Conservation (phyloP, 805 yeast species). For the Lachancea nothofagi region DNA sequence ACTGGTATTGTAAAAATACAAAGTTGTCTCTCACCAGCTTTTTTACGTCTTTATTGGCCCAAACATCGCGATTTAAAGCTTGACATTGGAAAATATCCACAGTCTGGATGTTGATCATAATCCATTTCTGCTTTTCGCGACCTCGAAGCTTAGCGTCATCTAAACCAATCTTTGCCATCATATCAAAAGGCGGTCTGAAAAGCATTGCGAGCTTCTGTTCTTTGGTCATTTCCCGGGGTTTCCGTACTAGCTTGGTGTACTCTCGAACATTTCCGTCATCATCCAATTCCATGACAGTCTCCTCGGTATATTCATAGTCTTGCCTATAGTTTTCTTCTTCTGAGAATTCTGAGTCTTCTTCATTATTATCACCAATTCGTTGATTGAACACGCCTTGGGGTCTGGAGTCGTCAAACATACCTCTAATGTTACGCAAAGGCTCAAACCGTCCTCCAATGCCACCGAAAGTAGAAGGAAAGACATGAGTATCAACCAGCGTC, state of each 20-base stretch:
- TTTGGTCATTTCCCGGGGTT: conserved; percentile 23
- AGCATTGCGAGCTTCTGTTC: conserved; percentile 65
- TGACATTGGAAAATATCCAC: conserved; percentile 82
- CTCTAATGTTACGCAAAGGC: conserved; percentile 21
- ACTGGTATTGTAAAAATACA: conserved; percentile 78
- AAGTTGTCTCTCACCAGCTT: conserved; percentile 60
- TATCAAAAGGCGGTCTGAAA: conserved; percentile 91
- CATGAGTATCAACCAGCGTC: conserved; percentile 47
- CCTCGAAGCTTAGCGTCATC: conserved; percentile 71
- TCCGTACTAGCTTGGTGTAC: conserved; percentile 26
- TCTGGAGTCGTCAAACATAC: conserved; percentile 33
- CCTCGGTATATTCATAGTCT: conserved; percentile 31
- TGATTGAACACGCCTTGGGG: conserved; percentile 37
- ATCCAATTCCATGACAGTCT: conserved; percentile 29
- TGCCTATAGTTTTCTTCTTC: conserved; percentile 35
- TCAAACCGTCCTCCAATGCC: conserved; percentile 36
- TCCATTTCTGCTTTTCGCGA: conserved; percentile 60
- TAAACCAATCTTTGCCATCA: conserved; percentile 62
- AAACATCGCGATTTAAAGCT: conserved; percentile 84
- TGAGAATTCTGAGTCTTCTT: conserved; percentile 35
- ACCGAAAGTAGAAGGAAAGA: conserved; percentile 35
- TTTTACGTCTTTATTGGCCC: conserved; percentile 70
- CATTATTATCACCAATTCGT: conserved; percentile 25
- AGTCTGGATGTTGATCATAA: conserved; percentile 84
- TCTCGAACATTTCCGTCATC: conserved; percentile 36